Conservation (phyloP, 2,329 filamentous ascomycete species). For the Lasiodiplodia sp. region DNA sequence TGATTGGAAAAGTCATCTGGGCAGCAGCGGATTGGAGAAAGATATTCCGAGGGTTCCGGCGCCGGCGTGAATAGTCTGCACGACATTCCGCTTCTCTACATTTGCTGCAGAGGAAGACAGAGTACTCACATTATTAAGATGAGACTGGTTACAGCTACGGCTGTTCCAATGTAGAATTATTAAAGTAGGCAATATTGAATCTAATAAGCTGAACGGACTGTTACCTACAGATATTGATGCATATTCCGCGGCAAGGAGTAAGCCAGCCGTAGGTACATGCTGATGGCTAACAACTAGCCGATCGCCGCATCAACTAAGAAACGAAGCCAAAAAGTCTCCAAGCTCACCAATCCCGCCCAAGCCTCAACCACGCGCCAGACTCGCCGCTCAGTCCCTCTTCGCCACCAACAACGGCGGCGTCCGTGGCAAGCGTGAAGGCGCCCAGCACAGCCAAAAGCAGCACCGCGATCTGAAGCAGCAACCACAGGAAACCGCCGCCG, state of each 20-base stretch:
- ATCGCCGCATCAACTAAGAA: neutral
- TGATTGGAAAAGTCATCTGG: neutral
- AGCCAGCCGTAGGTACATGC: too few species aligned
- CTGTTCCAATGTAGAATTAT: neutral
- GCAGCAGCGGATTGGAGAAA: neutral
- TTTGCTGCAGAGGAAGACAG: neutral
- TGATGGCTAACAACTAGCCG: too few species aligned
- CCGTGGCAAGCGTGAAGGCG: constrained; percentile 25
- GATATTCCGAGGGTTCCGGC: neutral
- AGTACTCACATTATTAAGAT: neutral
- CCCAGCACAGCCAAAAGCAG: constrained; percentile 27
- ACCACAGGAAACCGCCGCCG: constrained; percentile 30
- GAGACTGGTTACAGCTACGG: neutral
- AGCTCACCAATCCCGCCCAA: constrained; percentile 19
- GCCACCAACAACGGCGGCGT: constrained; percentile 4
- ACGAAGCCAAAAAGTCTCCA: neutral
- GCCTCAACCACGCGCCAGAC: neutral
- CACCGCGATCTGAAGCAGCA: constrained; percentile 33
- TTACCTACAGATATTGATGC: neutral
- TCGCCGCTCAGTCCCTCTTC: neutral
- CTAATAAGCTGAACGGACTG: neutral
- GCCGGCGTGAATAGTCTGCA: neutral
- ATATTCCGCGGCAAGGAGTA: too few species aligned
- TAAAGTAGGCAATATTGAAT: neutral
- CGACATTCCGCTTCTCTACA: neutral